Conservation (phyloP, 1,139 yeast species). For the Meyerozyma elateridarum region DNA sequence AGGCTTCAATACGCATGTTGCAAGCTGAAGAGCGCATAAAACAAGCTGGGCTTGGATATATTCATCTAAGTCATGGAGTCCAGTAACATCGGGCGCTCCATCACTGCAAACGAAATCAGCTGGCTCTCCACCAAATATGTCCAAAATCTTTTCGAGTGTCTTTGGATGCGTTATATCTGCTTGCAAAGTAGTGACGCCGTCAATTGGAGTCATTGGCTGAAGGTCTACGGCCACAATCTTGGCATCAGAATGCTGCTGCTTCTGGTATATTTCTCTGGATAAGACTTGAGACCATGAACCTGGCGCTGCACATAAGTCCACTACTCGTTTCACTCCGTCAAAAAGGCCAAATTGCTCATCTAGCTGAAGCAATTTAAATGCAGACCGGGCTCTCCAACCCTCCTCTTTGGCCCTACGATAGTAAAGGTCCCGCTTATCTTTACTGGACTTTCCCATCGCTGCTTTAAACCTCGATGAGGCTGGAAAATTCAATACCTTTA, state of each 20-base stretch:
- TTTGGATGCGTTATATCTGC: slow-evolving; percentile 97
- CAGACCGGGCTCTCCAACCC: slow-evolving; percentile 96
- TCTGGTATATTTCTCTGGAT: slow-evolving; percentile 59
- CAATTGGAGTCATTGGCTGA: slow-evolving; percentile 95
- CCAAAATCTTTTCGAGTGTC: slow-evolving; percentile 70
- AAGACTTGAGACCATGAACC: slow-evolving; percentile 98
- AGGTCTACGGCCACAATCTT: slow-evolving; percentile 91
- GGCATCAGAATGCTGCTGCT: slow-evolving; percentile 37
- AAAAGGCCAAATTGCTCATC: slow-evolving; percentile 86
- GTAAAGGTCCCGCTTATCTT: slow-evolving; percentile 90
- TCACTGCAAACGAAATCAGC: slow-evolving; percentile 96
- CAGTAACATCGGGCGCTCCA: slow-evolving; percentile 99
- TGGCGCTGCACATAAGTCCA: slow-evolving; percentile 97
- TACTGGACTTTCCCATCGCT: slow-evolving; percentile 88
- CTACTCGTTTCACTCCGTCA: slow-evolving; percentile 72
- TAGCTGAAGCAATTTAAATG: slow-evolving; percentile 83
- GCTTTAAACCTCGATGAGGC: no score
- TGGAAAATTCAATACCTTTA: no score
- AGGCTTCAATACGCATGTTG: slow-evolving; percentile 79
- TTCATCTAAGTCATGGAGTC: slow-evolving; percentile 92
- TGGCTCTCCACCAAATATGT: slow-evolving; percentile 80
- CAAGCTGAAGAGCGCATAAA: slow-evolving; percentile 82
- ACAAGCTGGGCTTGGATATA: slow-evolving; percentile 94
- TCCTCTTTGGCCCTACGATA: slow-evolving; percentile 91
- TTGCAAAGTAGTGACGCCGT: slow-evolving; percentile 81